phyloP scores from a whole-genome alignment of 2,329 filamentous ascomycete genomes.

The Pestalotiopsis sp. region DNA sequence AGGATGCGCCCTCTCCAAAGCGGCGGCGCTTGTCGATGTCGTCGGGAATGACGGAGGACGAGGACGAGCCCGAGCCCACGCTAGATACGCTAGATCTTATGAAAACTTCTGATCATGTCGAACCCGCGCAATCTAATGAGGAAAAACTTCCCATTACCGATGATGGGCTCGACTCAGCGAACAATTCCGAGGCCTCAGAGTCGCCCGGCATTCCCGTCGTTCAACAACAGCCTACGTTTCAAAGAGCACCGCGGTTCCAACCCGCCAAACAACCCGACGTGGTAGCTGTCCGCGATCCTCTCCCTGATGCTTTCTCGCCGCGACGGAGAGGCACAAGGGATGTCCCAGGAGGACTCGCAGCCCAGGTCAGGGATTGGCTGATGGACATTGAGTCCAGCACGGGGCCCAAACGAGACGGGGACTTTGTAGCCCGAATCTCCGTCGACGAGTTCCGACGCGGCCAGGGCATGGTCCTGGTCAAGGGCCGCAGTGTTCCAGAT shows the following conservation, averaged over 20 bases:
- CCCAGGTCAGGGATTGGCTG: constrained; percentile 46
- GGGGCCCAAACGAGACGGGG: constrained; percentile 19
- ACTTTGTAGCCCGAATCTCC: constrained; percentile 23
- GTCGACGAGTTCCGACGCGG: constrained; percentile 26
- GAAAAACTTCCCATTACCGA: background rate
- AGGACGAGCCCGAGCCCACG: constrained; percentile 9
- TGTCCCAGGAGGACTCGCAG: constrained; percentile 42
- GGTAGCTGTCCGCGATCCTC: constrained; percentile 24
- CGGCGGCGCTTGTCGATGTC: constrained; percentile 40
- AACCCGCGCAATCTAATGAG: background rate
- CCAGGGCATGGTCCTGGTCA: constrained; percentile 32
- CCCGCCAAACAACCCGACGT: constrained; percentile 22
- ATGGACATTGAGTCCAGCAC: constrained; percentile 41
- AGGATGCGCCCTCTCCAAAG: constrained; percentile 28
- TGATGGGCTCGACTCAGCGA: constrained; percentile 1
- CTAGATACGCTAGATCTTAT: constrained; percentile 7
- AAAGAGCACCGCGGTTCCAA: constrained; percentile 40
- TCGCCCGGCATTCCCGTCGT: background rate
- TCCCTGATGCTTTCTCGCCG: constrained; percentile 43
- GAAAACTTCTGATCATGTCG: background rate
- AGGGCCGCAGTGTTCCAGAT: constrained; percentile 14
- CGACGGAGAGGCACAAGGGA: constrained; percentile 37
- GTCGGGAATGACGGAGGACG: constrained; percentile 16
- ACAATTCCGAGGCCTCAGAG: background rate
- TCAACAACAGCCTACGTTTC: constrained; percentile 35